A percentile compares a stretch with the other conserved stretches of the same genome.
phyloP scores from a whole-genome alignment of 1,139 yeast genomes.

The Debaryomycetaceae sp. region DNA sequence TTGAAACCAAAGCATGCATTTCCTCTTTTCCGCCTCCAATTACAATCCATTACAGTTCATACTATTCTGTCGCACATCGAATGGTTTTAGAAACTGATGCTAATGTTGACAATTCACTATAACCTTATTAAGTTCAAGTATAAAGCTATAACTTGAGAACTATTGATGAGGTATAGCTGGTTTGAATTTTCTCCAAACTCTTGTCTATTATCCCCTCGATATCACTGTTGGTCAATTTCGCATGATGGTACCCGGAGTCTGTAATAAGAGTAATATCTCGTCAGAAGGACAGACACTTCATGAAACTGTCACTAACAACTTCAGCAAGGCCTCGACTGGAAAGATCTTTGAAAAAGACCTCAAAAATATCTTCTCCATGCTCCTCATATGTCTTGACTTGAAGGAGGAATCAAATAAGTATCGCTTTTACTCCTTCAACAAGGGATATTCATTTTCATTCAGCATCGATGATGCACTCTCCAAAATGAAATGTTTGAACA shows the following conservation, averaged over 20 bases:
- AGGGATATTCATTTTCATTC: slow-evolving; percentile 51
- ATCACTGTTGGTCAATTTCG: no score
- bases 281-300: slow-evolving; percentile 24
- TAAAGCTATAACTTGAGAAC: background rate
- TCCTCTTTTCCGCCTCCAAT: background rate
- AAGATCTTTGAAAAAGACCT: slow-evolving; percentile 53
- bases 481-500: slow-evolving; percentile 46
- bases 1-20: background rate
- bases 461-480: slow-evolving; percentile 48
- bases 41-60: background rate
- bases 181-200: no score
- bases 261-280: no score
- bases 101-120: background rate
- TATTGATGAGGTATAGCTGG: no score
- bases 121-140: background rate
- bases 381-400: slow-evolving; percentile 48
- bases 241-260: background rate
- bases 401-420: slow-evolving; percentile 15
- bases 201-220: no score
- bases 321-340: slow-evolving; percentile 51
- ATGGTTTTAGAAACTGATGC: background rate
- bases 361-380: slow-evolving; percentile 52
- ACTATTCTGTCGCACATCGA: background rate
- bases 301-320: slow-evolving; percentile 38
- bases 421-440: slow-evolving; percentile 12